Evolutionary conservation across 495 filamentous ascomycete genomes (phyloP).

Genomic region (Penicillium egyptiacum): DNA sequence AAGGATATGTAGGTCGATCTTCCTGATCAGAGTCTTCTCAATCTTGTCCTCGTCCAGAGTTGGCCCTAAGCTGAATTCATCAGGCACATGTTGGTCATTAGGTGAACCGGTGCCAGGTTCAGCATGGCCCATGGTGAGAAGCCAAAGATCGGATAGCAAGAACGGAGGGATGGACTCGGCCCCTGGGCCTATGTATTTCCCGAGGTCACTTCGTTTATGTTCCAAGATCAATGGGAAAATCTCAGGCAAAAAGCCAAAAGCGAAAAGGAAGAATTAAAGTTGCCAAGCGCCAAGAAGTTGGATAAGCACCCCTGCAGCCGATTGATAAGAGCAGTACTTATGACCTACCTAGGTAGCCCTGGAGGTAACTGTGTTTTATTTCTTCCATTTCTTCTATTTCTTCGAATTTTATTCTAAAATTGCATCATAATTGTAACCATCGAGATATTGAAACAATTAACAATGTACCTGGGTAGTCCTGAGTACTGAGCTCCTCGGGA

Average conservation of each 20-base stretch:
- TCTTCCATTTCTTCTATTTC: background rate
- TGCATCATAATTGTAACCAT: background rate
- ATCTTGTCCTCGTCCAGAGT: constrained; percentile 40
- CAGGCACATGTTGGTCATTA: constrained; percentile 6
- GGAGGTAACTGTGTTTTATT: background rate
- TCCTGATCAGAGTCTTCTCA: constrained; percentile 49
- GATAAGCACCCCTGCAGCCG: background rate
- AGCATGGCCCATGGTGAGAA: constrained; percentile 1
- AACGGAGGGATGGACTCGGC: background rate
- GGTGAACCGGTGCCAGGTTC: background rate
- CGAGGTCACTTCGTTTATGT: no score
- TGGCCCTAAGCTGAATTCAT: constrained; percentile 19
- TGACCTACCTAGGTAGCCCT: no score
- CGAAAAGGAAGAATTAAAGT: constrained; percentile 5
- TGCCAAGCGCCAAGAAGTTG: constrained; percentile 11
- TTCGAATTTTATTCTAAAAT: background rate
- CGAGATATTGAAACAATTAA: background rate
- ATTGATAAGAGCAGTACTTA: constrained; percentile 5
- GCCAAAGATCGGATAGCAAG: background rate
- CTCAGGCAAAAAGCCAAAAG: background rate
- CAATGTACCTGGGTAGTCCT: background rate
- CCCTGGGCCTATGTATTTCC: background rate
- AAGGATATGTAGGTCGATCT: constrained; percentile 60
- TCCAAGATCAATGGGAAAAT: background rate
- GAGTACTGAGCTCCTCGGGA: no score